Evolutionary conservation across 2,329 filamentous ascomycete species (phyloP).

Genomic region (Chrysoporthe puriensis): DNA sequence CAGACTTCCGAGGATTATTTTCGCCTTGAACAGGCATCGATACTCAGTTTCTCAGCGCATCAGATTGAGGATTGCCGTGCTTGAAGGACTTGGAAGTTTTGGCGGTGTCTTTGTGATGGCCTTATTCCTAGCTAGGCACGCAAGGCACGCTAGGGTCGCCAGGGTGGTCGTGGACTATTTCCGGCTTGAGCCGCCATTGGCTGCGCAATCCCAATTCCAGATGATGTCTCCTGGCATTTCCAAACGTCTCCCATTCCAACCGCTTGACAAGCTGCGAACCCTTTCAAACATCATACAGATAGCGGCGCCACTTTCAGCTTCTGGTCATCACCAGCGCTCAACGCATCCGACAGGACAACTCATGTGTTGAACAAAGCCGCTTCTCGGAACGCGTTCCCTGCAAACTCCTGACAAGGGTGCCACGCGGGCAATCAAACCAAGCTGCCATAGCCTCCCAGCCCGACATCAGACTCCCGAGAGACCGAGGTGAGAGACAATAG

Average conservation of each 20-base stretch:
- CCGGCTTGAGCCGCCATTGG: constrained; percentile 17
- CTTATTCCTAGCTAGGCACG: not conserved
- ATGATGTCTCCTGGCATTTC: constrained; percentile 2
- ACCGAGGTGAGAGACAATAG: constrained; percentile 8
- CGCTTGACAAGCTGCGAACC: constrained; percentile 1
- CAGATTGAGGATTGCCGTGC: not conserved
- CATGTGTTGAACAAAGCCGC: not conserved
- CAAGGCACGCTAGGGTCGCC: not conserved
- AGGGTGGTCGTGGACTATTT: constrained; percentile 12
- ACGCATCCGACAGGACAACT: not conserved
- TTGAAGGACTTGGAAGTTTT: not conserved
- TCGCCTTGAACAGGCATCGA: not conserved
- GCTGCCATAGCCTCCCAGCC: not conserved
- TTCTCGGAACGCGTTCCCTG: constrained; percentile 11
- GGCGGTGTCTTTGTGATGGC: not conserved
- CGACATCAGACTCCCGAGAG: constrained; percentile 7
- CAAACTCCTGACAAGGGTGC: constrained; percentile 17
- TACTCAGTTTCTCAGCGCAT: not conserved
- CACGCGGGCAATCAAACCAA: constrained; percentile 24
- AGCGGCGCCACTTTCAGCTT: not conserved
- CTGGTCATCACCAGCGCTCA: not conserved
- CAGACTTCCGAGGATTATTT: not conserved
- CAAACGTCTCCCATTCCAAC: constrained; percentile 7
- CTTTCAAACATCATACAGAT: not conserved
- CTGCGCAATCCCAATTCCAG: constrained; percentile 11